Conservation (phyloP, 306 rosid genomes). For the Cicer chorassanicum region DNA sequence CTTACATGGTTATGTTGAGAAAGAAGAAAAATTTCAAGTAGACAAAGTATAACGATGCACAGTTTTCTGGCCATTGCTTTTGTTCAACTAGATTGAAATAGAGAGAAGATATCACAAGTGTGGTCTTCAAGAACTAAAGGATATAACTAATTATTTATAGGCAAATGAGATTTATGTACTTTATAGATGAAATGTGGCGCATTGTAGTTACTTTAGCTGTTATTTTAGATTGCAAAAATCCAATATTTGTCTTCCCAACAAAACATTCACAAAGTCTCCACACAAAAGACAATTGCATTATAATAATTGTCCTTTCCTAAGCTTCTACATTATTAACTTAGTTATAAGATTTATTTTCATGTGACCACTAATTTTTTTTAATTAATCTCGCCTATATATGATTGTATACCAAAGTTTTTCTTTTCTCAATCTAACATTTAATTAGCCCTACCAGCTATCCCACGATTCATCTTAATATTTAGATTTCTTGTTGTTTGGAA, state of each 20-base stretch:
- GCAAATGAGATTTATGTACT: conserved; percentile 32
- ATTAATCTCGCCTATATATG: neutral
- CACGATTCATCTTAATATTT: too few species aligned
- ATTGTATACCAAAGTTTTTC: too few species aligned
- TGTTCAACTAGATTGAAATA: neutral
- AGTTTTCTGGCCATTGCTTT: conserved; percentile 55
- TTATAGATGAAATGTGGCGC: conserved; percentile 45
- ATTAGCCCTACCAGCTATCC: too few species aligned
- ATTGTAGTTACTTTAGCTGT: neutral
- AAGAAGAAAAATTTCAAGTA: conserved; percentile 49
- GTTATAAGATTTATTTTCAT: neutral
- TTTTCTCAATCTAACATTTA: too few species aligned
- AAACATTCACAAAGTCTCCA: neutral
- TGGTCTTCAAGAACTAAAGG: conserved; percentile 31
- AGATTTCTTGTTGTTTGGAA: too few species aligned
- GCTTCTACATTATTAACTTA: neutral
- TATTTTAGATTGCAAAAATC: conserved; percentile 16
- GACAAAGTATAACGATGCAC: conserved; percentile 38
- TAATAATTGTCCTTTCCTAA: conserved; percentile 4
- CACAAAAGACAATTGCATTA: conserved; percentile 23
- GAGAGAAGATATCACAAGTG: conserved; percentile 36
- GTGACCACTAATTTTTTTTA: neutral
- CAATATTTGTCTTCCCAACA: conserved; percentile 38
- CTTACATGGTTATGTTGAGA: conserved; percentile 61
- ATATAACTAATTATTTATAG: conserved; percentile 44